Evolutionary conservation across 345 rosid genomes (phyloP).

Genomic region (Noccaea bulbosa): DNA sequence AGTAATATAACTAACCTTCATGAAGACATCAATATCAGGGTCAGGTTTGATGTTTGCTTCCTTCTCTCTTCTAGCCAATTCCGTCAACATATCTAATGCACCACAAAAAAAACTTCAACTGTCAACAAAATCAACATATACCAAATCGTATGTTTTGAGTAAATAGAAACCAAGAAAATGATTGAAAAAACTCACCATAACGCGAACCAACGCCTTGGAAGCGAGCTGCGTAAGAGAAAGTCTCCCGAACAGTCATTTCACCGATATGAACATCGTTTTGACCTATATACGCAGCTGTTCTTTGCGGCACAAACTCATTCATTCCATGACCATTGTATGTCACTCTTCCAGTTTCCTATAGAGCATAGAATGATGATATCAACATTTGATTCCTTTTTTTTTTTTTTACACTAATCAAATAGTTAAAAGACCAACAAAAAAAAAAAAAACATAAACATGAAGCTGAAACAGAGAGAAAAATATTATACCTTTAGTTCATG

Average conservation of each 20-base stretch:
- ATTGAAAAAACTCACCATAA: conserved; percentile 51
- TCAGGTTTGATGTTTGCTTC: conserved; percentile 75
- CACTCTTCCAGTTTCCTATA: conserved; percentile 54
- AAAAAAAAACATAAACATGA: background rate
- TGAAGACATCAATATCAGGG: conserved; percentile 79
- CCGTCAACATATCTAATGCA: conserved; percentile 67
- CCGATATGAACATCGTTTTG: conserved; percentile 74
- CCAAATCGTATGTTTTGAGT: background rate
- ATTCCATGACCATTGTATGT: conserved; percentile 69
- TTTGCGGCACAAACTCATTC: conserved; percentile 72
- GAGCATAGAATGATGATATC: background rate
- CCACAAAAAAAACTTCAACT: background rate
- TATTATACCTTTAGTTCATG: conserved; percentile 52
- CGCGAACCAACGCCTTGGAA: conserved; percentile 84
- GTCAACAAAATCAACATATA: conserved; percentile 25
- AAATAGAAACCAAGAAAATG: background rate
- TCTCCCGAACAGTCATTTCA: conserved; percentile 81
- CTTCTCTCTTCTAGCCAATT: conserved; percentile 81
- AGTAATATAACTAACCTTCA: conserved; percentile 64
- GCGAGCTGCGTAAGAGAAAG: conserved; percentile 80
- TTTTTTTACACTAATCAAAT: background rate
- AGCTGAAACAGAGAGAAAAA: background rate
- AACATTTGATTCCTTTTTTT: background rate
- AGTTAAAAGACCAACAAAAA: background rate
- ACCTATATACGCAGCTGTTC: conserved; percentile 73